Conservation (phyloP, 345 rosid genomes). For the Salix caprea region DNA sequence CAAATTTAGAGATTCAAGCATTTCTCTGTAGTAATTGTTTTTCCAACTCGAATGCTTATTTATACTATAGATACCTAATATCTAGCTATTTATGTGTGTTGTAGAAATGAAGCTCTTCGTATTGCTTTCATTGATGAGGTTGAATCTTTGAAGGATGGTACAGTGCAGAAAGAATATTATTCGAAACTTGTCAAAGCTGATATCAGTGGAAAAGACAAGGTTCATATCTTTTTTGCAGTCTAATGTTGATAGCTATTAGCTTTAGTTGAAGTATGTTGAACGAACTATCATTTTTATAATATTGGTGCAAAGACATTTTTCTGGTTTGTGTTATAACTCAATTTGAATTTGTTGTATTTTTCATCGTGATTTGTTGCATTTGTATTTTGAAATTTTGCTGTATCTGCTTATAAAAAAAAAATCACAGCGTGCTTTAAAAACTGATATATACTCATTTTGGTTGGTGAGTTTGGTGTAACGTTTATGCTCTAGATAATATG, state of each 20-base stretch:
- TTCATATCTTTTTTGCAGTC: conserved; percentile 13
- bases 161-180: conserved; percentile 64
- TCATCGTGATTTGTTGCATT: too few species aligned
- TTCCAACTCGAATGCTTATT: background rate
- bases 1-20: background rate
- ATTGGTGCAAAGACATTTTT: too few species aligned
- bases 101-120: conserved; percentile 97
- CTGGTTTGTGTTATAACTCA: too few species aligned
- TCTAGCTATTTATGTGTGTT: conserved; percentile 18
- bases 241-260: background rate
- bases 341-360: too few species aligned
- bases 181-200: conserved; percentile 97
- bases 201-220: conserved; percentile 96
- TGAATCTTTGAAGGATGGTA: conserved; percentile 71
- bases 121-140: conserved; percentile 92
- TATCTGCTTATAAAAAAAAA: too few species aligned
- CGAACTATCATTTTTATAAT: too few species aligned
- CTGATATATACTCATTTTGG: too few species aligned
- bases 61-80: background rate
- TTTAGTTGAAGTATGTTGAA: too few species aligned
- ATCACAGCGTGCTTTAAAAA: too few species aligned
- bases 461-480: too few species aligned
- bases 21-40: background rate
- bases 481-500: too few species aligned
- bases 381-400: too few species aligned